A percentile compares a stretch with the other conserved stretches of the same genome.
phyloP scores from a whole-genome alignment of 441 rosid species.

The Dalechampia spathulata region DNA sequence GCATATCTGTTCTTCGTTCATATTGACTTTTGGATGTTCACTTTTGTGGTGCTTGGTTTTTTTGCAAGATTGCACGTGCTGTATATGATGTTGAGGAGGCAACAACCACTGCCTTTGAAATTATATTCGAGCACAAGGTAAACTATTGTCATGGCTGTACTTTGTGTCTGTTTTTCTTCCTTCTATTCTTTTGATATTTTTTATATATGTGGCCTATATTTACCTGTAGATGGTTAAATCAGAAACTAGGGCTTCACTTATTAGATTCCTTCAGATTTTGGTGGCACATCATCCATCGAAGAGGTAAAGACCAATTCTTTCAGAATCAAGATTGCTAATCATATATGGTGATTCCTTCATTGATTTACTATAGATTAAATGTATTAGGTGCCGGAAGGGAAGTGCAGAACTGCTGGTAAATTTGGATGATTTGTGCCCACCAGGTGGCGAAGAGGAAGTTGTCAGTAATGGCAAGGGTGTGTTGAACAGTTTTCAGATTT shows the following conservation, averaged over 20 bases:
- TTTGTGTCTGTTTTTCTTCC: too few relatives aligned
- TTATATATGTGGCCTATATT: neutral
- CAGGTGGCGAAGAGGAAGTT: constrained; percentile 33
- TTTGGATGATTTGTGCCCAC: constrained; percentile 67
- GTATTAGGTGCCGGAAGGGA: constrained; percentile 86
- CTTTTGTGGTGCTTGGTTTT: constrained; percentile 13
- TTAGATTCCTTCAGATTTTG: constrained; percentile 80
- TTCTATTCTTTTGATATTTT: neutral
- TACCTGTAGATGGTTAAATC: constrained; percentile 60
- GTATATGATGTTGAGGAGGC: constrained; percentile 94
- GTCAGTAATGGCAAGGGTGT: too few relatives aligned
- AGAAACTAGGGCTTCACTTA: constrained; percentile 69
- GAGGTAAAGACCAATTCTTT: constrained; percentile 41
- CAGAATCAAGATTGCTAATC: too few relatives aligned
- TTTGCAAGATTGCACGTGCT: constrained; percentile 73
- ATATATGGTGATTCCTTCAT: constrained; percentile 22
- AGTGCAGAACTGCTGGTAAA: constrained; percentile 79
- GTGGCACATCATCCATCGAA: constrained; percentile 86
- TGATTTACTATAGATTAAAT: constrained; percentile 24
- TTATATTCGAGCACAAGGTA: constrained; percentile 70
- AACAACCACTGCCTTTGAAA: constrained; percentile 65
- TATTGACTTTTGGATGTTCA: constrained; percentile 11
- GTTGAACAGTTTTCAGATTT: constrained; percentile 48
- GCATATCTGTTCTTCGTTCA: constrained; percentile 1
- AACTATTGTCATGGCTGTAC: neutral